Evolutionary conservation across 306 rosid genomes (phyloP), one percentile per base, ranked within the genome.

Genomic region (Mimosa bimucronata): DNA sequence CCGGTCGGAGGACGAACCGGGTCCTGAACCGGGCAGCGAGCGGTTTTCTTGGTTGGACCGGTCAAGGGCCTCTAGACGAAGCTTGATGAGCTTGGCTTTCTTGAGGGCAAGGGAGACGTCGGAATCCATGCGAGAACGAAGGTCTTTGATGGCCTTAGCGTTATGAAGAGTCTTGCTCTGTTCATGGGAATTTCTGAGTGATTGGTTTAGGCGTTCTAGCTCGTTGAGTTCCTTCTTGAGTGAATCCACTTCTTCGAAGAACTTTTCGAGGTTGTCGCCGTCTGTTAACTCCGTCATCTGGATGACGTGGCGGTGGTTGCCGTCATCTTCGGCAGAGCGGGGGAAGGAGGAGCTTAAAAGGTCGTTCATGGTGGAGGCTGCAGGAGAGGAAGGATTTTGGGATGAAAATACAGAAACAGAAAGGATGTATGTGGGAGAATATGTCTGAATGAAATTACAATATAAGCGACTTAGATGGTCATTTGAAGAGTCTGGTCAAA

Each of bases 111-210:
- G 85, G 2, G 92, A 1, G 42, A 93, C 97, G 46, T 93, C 97
- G 2, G 84, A 85, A 4, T 93, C 97, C 97, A 93, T 93, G 10
- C 88, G 88, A 13, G 94, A 88, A 37, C 97, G 90, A 81, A 91
- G 90, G 41, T 91, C 97, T 82, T 88, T 93, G 60, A 91, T 89
- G 19, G 94, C 89, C 38, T 79, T 85, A 0, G 97, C 97, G 77
- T 86, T 93, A 88, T 91, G 91, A 53, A 93, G 91, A 16, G 94
- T 91, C 83, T 89, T 88, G 90, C 92, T 85, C 83, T 89, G 85
- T 41, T 93, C 92, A 67, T 93, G 94, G 25, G 94, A 77, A 9
- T 38, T 62, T 6, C 78, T 83, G 41, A 93, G 91, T 53, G 53
- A 84, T 61, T 82, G 83, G 79, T 84, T 70, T 38, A 93, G 86